A percentile compares a stretch with the other conserved stretches of the same genome.
phyloP scores from a whole-genome alignment of 2,329 filamentous ascomycete species.

The Xenosphaeropsis pyriputrescens region DNA sequence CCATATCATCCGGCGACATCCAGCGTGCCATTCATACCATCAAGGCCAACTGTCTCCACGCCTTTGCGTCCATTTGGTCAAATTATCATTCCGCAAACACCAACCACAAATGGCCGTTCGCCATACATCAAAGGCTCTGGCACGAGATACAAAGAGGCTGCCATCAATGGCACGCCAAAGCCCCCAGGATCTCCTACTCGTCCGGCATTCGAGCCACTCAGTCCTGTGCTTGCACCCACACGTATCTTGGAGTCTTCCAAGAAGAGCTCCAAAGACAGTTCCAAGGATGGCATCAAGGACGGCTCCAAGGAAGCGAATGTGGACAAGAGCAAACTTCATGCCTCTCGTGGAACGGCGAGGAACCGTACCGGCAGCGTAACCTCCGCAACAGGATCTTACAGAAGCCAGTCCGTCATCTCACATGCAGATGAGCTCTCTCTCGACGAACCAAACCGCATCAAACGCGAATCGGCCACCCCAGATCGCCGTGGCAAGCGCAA shows the following conservation, averaged over 20 bases:
- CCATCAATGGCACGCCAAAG: slow-evolving; percentile 42
- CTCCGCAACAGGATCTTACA: slow-evolving; percentile 19
- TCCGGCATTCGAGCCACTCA: slow-evolving; percentile 43
- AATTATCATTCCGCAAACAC: slow-evolving; percentile 11
- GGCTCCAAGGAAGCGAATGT: slow-evolving; percentile 1
- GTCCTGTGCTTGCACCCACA: slow-evolving; percentile 30
- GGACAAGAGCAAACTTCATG: slow-evolving; percentile 4
- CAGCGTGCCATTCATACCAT: slow-evolving; percentile 16
- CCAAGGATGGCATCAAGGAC: slow-evolving; percentile 2
- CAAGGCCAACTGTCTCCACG: neutral
- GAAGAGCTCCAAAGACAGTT: neutral
- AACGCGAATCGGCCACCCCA: slow-evolving; percentile 44
- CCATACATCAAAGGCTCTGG: slow-evolving; percentile 20
- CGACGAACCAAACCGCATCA: slow-evolving; percentile 30
- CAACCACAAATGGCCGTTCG: slow-evolving; percentile 5
- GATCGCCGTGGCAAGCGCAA: slow-evolving; percentile 34
- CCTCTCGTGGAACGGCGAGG: slow-evolving; percentile 5
- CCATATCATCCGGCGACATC: slow-evolving; percentile 11
- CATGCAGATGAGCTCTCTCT: slow-evolving; percentile 31
- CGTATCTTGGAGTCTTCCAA: slow-evolving; percentile 17
- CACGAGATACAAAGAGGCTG: slow-evolving; percentile 42
- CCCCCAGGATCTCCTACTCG: slow-evolving; percentile 27
- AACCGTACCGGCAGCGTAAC: slow-evolving; percentile 12
- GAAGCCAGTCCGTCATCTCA: slow-evolving; percentile 30
- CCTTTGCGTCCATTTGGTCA: neutral